Base-by-base conservation (phyloP, 208 protist genomes). In the Trypanosoma grayi region DNA sequence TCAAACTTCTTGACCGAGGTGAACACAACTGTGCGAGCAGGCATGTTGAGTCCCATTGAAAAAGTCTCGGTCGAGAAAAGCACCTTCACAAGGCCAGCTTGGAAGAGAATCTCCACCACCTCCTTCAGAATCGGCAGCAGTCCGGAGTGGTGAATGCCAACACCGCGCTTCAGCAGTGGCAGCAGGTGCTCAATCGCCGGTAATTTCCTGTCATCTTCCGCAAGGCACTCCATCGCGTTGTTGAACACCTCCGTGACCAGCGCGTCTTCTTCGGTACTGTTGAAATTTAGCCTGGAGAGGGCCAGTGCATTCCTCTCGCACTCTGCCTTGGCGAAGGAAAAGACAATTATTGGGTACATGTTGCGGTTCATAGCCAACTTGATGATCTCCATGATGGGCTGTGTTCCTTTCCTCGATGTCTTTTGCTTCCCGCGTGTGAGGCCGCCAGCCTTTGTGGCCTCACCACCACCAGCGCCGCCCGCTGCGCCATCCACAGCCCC, bases 51-150 rank as follows among this genome's bases (percentile, higher is more conserved):
- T 3, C 99, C 99, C 95, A 99, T 99, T 3, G 98, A 93, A 75
- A 99, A 99, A 5, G 99, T 99, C 73, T 99, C 99, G 0, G 99
- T 99, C 2, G 98, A 98, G 78, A 99, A 99, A 34, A 99, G 85
- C 24, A 98, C 96, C 70, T 99, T 99, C 24, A 99, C 85, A 16
- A 99, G 81, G 3, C 97, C 98, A 30, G 99, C 98, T 70, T 99
- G 97, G 74, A 99, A 99, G 0, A 99, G 90, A 66, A 99, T 98
- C 79, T 99, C 99, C 46, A 99, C 98, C 5, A 99, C 85, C 70
- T 99, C 99, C 69, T 99, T 99, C 0, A 99, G 73, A 28, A 99
- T 98, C 9, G 99, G 98, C 20, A 99, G 82, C 0, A 99, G 75
- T 14, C 99, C 99, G n/a, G 92, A 95, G 81, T 99, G 99, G 78